Evolutionary conservation across 2,329 filamentous ascomycete species (phyloP), one percentile per base, ranked within the genome.

Genomic region (Stemphylium beticola): DNA sequence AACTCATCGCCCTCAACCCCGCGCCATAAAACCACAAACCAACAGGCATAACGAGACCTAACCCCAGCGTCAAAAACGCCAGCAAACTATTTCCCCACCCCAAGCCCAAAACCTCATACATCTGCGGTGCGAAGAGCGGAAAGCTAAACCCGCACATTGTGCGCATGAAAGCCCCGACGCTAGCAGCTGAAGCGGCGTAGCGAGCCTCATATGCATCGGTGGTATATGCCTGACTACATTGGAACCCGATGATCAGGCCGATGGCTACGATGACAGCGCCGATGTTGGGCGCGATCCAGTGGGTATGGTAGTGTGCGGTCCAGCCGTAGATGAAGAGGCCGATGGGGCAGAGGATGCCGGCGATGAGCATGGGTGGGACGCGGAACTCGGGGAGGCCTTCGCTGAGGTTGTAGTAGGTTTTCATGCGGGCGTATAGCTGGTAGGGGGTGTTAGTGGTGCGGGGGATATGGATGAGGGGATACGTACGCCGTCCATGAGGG

Each of bases 151-250:
- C 85, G 12, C 82, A 74, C 4, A 85, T 68, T 6, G 76, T 79
- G 18, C 85, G 74, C 33, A 87, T 65, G 4, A 89, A 81, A 0
- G 85, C 65, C 4, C 86, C 87, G 1, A 86, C 86, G 0, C 87
- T 86, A 0, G 88, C 80, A 0, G 85, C 87, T 2, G 64, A 69
- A 7, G 70, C 66, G 9, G 66, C 66, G 33, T 70, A 68, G 24
- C 76, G 68, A 9, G 62, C 82, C 83, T 10, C 86, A 61, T 83
- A 88, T 4, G 82, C 79, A 52, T 90, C 87, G 32, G 88, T 82
- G 1, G 88, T 79, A 60, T 90, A 91, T 12, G 84, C 84, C 50
- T 83, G 81, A 38, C 84, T 80, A 29, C 82, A 82, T 67, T 84
- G 83, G 57, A 86, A 88, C 0, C 82, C 71, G 0, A 80, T 77